Evolutionary conservation across 164 flowering plant genomes (phyloP).

Genomic region (Umbilicus rupestris): DNA sequence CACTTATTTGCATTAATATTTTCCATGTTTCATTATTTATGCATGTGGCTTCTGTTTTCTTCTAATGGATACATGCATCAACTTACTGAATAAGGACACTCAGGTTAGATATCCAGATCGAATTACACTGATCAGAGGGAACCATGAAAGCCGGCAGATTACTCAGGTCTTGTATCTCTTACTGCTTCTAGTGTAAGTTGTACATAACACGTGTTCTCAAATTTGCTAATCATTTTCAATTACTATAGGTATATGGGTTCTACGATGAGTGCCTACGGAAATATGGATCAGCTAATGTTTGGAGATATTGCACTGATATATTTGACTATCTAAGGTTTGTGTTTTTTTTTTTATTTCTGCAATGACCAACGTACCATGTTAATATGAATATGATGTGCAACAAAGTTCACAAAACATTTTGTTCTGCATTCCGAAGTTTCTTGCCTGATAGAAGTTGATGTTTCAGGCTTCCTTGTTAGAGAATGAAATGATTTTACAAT

Average conservation of each 20-base stretch:
- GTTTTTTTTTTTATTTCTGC: not conserved
- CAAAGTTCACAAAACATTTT: not conserved
- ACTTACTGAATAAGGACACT: not conserved
- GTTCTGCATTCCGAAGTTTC: not conserved
- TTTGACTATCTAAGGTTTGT: conserved; percentile 93
- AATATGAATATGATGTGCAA: not conserved
- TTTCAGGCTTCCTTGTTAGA: not conserved
- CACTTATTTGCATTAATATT: not conserved
- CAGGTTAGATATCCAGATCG: conserved; percentile 99
- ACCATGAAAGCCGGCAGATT: conserved; percentile 98
- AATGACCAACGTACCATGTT: not conserved
- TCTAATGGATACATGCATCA: not conserved
- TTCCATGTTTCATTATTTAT: not conserved
- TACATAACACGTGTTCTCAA: conserved; percentile 1
- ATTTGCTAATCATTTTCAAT: conserved; percentile 7
- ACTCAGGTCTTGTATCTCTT: conserved; percentile 59
- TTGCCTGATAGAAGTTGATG: not conserved
- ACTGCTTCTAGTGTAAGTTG: not conserved
- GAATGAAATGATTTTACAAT: too few species aligned
- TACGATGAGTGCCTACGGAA: conserved; percentile 96
- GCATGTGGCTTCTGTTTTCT: not conserved
- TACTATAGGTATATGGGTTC: conserved; percentile 89
- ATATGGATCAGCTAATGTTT: conserved; percentile 98
- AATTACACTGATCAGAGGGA: conserved; percentile 94
- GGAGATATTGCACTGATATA: conserved; percentile 99